Conservation (phyloP, 2,329 filamentous ascomycete species). For the Phaeosphaeria sp. region DNA sequence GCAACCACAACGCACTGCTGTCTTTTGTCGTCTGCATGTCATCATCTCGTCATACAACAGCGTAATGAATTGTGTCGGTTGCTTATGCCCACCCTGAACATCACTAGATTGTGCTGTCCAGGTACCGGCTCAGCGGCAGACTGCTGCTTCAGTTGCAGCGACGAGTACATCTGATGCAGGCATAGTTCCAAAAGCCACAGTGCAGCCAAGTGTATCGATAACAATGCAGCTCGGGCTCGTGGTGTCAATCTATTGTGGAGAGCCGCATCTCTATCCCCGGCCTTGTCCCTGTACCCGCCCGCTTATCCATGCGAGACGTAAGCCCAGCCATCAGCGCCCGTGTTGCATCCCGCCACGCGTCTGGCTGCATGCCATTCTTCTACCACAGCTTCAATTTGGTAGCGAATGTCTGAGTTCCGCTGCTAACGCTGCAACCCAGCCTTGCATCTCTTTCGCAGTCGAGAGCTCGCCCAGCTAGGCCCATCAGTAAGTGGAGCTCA, state of each 20-base stretch:
- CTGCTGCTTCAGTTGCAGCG: background rate
- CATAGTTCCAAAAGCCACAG: background rate
- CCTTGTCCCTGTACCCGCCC: background rate
- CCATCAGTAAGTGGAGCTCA: constrained; percentile 30
- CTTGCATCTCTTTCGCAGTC: constrained; percentile 1
- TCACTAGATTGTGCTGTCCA: no score
- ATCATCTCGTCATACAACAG: background rate
- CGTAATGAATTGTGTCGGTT: background rate
- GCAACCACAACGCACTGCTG: background rate
- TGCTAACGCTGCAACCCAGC: background rate
- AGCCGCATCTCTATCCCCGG: constrained; percentile 9
- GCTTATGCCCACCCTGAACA: background rate
- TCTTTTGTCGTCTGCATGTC: background rate
- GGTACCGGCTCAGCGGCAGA: background rate
- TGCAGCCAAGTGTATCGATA: background rate
- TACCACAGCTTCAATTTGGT: constrained; percentile 1
- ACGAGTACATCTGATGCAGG: background rate
- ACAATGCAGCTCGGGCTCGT: background rate
- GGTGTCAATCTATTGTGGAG: background rate
- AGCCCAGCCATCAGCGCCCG: constrained; percentile 11
- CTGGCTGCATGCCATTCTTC: constrained; percentile 1
- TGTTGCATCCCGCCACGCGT: constrained; percentile 15
- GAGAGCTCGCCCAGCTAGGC: background rate
- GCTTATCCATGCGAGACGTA: constrained; percentile 7
- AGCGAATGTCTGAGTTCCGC: background rate